Base-by-base conservation (phyloP, 108 stramenopile species). In the Pinguiococcus pyrenoidosus region DNA sequence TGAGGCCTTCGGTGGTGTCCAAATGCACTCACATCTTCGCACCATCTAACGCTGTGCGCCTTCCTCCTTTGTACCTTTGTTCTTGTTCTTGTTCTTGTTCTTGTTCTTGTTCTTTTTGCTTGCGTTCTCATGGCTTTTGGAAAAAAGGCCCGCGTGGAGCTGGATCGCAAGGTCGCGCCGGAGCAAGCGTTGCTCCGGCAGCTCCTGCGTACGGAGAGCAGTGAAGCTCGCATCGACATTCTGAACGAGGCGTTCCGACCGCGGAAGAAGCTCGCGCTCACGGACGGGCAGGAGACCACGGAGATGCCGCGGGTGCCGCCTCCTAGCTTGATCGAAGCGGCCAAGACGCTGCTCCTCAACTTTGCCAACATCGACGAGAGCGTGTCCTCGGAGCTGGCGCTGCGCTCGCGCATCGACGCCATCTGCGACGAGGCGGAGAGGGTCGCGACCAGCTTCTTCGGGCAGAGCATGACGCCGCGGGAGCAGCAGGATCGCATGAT, bases 341-440 rank as follows among this genome's bases (percentile, higher is more conserved):
- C 51, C 12, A 37, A 39, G 26, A 33, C 17, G n/a, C 21, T 59
- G 26, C 37, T 49, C 16, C 29, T 37, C 3, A 59, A 59, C 47
- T 59, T 59, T 50, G 58, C 49, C 1, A 59, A 59, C 5, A 40
- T 59, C 0, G 58, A 49, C 14, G 58, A 59, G 26, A 26, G 38
- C 7, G 58, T 51, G 58, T 38, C 40, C n/a, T n/a, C 1, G 29
- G 9, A 54, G 54, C 5, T 44, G 5, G 46, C 29, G 16, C 50
- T 59, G 23, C 42, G 40, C 17, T 37, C 50, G 3, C 27, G 51
- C 37, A 22, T 59, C 2, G 58, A 59, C 27, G 49, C 35, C 24
- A 59, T 59, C 29, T 51, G 50, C 46, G 34, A 38, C 7, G 47
- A 43, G 24, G 49, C 58, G 10, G 58, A 59, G 43, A 49, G 51